Conservation (phyloP, 129 eudicot genomes). For the Tanacetum coccineum region DNA sequence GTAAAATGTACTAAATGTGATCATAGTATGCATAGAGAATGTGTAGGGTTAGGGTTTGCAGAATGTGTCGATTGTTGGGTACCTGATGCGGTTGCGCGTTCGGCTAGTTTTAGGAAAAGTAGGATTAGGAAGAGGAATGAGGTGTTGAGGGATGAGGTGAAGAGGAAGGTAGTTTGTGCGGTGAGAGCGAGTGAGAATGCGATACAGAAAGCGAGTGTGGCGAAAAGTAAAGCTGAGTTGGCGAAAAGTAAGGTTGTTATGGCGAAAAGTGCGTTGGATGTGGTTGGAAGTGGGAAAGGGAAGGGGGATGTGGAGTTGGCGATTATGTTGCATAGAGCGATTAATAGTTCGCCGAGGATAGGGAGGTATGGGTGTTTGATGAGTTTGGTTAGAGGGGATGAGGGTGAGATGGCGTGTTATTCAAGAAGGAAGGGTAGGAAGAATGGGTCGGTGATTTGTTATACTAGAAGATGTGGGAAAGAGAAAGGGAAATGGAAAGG, state of each 20-base stretch:
- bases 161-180: conserved; percentile 29
- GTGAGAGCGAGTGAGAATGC: conserved; percentile 35
- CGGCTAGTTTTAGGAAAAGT: conserved; percentile 30
- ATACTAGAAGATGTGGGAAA: conserved; percentile 18
- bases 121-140: conserved; percentile 28
- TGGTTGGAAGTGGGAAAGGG: conserved; percentile 26
- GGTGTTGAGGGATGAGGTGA: conserved; percentile 22
- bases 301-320: conserved; percentile 62
- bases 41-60: conserved; percentile 27
- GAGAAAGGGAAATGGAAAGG: conserved; percentile 16
- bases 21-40: conserved; percentile 54
- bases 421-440: conserved; percentile 23
- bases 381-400: conserved; percentile 28
- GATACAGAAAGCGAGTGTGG: conserved; percentile 36
- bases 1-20: conserved; percentile 45
- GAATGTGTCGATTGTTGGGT: conserved; percentile 49
- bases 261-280: conserved; percentile 33
- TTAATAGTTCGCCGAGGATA: conserved; percentile 74
- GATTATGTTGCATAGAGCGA: conserved; percentile 57
- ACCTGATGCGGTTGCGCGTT: conserved; percentile 52
- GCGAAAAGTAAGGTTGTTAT: conserved; percentile 42
- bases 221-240: conserved; percentile 40
- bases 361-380: conserved; percentile 29
- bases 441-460: conserved; percentile 12
- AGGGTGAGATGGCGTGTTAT: conserved; percentile 17